Conservation (phyloP, 768 basidiomycete genomes). For the Kockovaella imperatae region DNA sequence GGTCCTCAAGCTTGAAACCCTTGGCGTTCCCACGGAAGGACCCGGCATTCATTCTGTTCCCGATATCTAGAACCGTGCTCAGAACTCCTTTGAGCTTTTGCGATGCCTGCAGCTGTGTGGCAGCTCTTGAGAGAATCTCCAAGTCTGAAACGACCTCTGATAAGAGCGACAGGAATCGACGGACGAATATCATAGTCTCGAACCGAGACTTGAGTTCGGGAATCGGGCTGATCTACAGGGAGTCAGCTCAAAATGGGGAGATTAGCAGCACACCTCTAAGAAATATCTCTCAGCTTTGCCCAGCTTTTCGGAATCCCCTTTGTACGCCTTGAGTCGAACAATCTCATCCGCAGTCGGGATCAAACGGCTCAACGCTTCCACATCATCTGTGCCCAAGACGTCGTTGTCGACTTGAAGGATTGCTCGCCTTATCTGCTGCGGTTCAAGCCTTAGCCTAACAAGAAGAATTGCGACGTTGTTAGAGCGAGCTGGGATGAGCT, state of each 20-base stretch:
- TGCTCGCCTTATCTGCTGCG: conserved; percentile 61
- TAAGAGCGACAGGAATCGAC: conserved; percentile 71
- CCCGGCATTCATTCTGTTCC: conserved; percentile 73
- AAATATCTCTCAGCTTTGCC: conserved; percentile 81
- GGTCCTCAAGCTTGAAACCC: conserved; percentile 75
- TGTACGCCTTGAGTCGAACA: conserved; percentile 58
- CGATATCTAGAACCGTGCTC: conserved; percentile 65
- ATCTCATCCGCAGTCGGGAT: conserved; percentile 79
- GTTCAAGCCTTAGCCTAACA: conserved; percentile 60
- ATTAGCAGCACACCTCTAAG: conserved; percentile 52
- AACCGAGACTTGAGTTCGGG: conserved; percentile 66
- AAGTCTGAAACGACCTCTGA: conserved; percentile 78
- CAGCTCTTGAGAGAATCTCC: conserved; percentile 62
- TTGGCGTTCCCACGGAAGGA: conserved; percentile 74
- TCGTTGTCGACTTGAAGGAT: conserved; percentile 65
- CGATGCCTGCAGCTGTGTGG: conserved; percentile 55
- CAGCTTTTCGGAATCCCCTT: conserved; percentile 60
- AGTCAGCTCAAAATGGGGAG: background rate
- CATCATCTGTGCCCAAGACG: conserved; percentile 61
- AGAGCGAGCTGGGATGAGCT: conserved; percentile 51
- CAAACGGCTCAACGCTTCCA: conserved; percentile 66
- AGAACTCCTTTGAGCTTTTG: conserved; percentile 61
- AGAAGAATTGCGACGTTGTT: conserved; percentile 87
- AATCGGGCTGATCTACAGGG: conserved; percentile 61
- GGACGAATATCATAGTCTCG: conserved; percentile 74